Evolutionary conservation across 345 rosid genomes (phyloP), one percentile per base, ranked within the genome.

Genomic region (Gossypioides kirkii): DNA sequence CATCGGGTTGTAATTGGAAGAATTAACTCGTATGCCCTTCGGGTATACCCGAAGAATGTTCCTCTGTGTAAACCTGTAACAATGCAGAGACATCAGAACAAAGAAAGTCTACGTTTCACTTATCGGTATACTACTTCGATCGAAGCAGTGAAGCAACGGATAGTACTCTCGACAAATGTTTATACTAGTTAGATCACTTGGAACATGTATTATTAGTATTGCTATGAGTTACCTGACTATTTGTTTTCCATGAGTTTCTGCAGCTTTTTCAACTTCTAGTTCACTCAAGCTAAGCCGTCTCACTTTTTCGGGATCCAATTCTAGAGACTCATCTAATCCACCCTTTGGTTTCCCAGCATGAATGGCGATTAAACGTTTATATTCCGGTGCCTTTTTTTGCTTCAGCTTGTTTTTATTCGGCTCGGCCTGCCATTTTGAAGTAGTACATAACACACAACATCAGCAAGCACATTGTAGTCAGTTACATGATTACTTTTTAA

Each of bases 1-100:
- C 0, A 92, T 77, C 0, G 98, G 98, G 68, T 92, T 91, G 81
- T 94, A 94, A 77, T 94, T 94, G 62, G 98, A 90, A 41, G 98
- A 94, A 78, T 86, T 73, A 56, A 94, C 76, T n/a, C 98, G 95
- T 18, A 74, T 85, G 60, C 98, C 97, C 82, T 94, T 92, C 1
- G 98, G 98, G 67, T 94, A 94, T 43, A 94, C 87, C 78, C 98
- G 82, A 12, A 94, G 90, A 50, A 93, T 68, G 72, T 93, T 93
- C 75, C 86, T 60, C 77, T 89, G 98, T 16, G 97, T 94, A 76
- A 94, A 94, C 79, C 98, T 94, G 75, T 38, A 75, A 71, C 53
- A 78, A 32, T 59, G 38, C 73, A 76, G 72, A 62, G 72, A 62
- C 47, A 80, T 76, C 62, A 83, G 64, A 22, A 70, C 7, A 17